These are phyloP conservation scores for Teunomyces kruisii DNA, from an alignment of 805 yeast genomes.

Conservation along the genomic window DNA sequence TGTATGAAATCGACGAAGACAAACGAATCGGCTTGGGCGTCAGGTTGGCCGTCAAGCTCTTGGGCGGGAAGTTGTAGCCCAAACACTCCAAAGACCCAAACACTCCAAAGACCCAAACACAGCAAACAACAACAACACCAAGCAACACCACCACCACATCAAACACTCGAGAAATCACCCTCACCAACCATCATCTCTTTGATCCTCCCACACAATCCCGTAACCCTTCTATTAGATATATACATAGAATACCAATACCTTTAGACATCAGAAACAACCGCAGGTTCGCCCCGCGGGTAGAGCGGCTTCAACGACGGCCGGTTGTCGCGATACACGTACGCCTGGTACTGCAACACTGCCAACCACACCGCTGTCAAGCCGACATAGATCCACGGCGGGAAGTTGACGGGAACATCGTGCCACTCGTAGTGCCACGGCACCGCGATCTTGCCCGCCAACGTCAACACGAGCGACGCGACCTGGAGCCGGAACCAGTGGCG, in stretches of 20 bases:
- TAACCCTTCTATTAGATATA: no score
- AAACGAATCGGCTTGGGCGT: slow-evolving; percentile 64
- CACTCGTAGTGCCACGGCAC: slow-evolving; percentile 10
- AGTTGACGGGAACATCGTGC: slow-evolving; percentile 22
- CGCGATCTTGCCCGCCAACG: slow-evolving; percentile 9
- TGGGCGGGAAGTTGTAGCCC: slow-evolving; percentile 56
- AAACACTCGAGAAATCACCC: no score
- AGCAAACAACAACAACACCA: no score
- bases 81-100: no score
- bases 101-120: no score
- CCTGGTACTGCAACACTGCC: neutral
- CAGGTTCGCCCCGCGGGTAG: neutral
- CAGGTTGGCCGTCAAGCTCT: slow-evolving; percentile 59
- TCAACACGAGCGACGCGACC: slow-evolving; percentile 1
- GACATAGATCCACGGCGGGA: slow-evolving; percentile 14
- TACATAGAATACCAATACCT: neutral
- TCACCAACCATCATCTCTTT: no score
- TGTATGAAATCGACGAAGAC: slow-evolving; percentile 48
- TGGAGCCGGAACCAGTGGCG: slow-evolving; percentile 2
- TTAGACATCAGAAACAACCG: neutral
- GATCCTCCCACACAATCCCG: no score
- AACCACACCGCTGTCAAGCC: neutral
- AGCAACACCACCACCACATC: neutral
- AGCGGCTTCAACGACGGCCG: neutral
- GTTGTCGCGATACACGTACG: neutral